These are phyloP conservation scores for Capsella rubella DNA, from an alignment of 441 rosid species.

Conservation along the genomic window DNA sequence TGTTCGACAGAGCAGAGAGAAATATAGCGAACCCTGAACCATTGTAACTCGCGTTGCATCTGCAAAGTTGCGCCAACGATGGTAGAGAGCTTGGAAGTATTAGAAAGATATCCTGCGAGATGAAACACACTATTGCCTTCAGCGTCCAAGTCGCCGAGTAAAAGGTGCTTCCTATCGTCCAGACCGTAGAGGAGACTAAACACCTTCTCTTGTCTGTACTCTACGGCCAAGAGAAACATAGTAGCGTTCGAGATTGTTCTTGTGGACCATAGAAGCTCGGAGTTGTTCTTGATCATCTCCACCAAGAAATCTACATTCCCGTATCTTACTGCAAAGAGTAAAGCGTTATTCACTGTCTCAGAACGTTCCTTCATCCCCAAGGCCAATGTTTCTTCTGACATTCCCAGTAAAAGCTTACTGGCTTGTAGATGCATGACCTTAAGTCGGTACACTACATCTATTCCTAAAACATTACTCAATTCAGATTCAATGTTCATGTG, in stretches of 20 bases:
- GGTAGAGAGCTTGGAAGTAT: slow-evolving; percentile 45
- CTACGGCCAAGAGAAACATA: slow-evolving; percentile 47
- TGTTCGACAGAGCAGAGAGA: background rate
- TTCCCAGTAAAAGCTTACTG: slow-evolving; percentile 37
- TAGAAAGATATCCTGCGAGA: slow-evolving; percentile 53
- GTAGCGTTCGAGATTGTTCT: slow-evolving; percentile 42
- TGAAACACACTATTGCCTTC: slow-evolving; percentile 47
- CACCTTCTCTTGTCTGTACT: slow-evolving; percentile 49
- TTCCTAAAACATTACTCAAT: slow-evolving; percentile 31
- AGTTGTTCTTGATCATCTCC: slow-evolving; percentile 45
- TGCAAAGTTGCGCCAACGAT: slow-evolving; percentile 57
- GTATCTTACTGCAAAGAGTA: slow-evolving; percentile 43
- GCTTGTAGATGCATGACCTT: slow-evolving; percentile 48
- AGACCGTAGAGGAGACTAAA: slow-evolving; percentile 48
- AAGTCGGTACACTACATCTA: slow-evolving; percentile 39
- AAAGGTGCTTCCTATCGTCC: slow-evolving; percentile 41
- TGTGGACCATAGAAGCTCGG: slow-evolving; percentile 48
- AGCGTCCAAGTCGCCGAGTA: slow-evolving; percentile 42
- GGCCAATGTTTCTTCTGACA: slow-evolving; percentile 42
- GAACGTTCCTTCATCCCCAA: slow-evolving; percentile 46
- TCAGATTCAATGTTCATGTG: background rate
- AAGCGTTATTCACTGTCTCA: slow-evolving; percentile 45
- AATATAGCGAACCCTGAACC: slow-evolving; percentile 55
- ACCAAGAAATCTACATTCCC: slow-evolving; percentile 46
- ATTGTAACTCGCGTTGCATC: slow-evolving; percentile 60